phyloP scores from a whole-genome alignment of 805 yeast genomes.

The Starmerella khaoyaiensis region DNA sequence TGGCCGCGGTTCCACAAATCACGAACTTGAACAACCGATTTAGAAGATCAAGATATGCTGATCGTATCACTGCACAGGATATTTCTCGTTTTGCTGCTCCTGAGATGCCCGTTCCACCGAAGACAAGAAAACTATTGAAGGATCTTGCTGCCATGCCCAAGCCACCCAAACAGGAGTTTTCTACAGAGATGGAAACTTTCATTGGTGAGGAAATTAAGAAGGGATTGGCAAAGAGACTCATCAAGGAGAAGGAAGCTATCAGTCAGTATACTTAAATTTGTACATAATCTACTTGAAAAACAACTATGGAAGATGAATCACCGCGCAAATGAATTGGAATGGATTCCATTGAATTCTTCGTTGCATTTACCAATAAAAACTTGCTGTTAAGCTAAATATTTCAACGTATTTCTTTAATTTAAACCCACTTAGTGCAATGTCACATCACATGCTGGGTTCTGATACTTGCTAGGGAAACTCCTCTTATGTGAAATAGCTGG shows the following conservation, averaged over 20 bases:
- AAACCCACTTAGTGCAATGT: too few species aligned
- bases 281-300: constrained; percentile 1
- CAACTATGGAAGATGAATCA: too few species aligned
- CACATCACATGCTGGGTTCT: too few species aligned
- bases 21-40: constrained; percentile 65
- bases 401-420: too few species aligned
- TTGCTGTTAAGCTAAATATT: too few species aligned
- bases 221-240: constrained; percentile 18
- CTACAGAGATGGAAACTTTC: constrained; percentile 43
- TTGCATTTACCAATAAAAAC: too few species aligned
- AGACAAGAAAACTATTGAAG: constrained; percentile 31
- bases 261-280: constrained; percentile 11
- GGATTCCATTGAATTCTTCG: too few species aligned
- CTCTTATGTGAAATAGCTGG: too few species aligned
- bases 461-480: too few species aligned
- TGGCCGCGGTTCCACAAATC: constrained; percentile 48
- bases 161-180: constrained; percentile 30
- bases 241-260: constrained; percentile 14
- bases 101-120: constrained; percentile 59
- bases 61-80: constrained; percentile 48
- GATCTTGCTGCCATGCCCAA: constrained; percentile 24
- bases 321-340: too few species aligned
- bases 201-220: constrained; percentile 32
- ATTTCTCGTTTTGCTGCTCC: constrained; percentile 54
- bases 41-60: constrained; percentile 37